Evolutionary conservation across 2,329 filamentous ascomycete species (phyloP).

Genomic region (Aspergillus versicolor): DNA sequence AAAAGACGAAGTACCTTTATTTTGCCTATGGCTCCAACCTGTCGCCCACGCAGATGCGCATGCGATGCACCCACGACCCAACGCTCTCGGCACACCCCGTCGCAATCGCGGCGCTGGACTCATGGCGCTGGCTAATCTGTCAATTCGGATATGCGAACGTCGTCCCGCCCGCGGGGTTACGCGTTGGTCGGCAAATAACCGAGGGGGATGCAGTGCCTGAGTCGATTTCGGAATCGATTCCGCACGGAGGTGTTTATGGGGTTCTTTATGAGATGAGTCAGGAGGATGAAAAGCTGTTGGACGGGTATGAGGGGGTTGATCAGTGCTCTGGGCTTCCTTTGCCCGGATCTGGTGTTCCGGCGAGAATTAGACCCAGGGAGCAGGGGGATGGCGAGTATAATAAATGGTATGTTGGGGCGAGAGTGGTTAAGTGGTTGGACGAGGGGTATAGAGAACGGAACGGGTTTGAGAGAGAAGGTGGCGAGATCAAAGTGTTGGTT

Average conservation of each 20-base stretch:
- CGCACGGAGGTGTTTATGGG: slow-evolving; percentile 35
- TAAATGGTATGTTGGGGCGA: slow-evolving; percentile 37
- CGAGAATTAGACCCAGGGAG: slow-evolving; percentile 27
- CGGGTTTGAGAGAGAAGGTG: slow-evolving; percentile 3
- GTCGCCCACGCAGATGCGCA: slow-evolving; percentile 41
- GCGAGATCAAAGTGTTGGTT: slow-evolving; percentile 32
- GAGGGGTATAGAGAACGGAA: slow-evolving; percentile 13
- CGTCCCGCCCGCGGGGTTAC: slow-evolving; percentile 26
- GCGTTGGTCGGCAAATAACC: slow-evolving; percentile 21
- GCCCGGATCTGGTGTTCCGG: slow-evolving; percentile 5
- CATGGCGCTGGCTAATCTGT: slow-evolving; percentile 44
- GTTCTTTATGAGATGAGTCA: slow-evolving; percentile 42
- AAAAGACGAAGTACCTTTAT: slow-evolving; percentile 34
- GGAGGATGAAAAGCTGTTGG: slow-evolving; percentile 36
- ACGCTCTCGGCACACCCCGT: slow-evolving; percentile 35
- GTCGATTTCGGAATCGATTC: slow-evolving; percentile 18
- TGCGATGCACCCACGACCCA: slow-evolving; percentile 36
- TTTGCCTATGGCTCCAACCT: slow-evolving; percentile 48
- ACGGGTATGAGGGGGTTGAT: slow-evolving; percentile 42
- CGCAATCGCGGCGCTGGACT: slow-evolving; percentile 39
- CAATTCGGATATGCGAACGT: slow-evolving; percentile 45
- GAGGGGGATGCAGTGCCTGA: slow-evolving; percentile 17
- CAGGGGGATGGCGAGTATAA: slow-evolving; percentile 38
- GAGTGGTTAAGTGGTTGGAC: slow-evolving; percentile 32
- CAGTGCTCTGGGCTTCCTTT: slow-evolving; percentile 10